Base-by-base conservation (phyloP, 2,329 filamentous ascomycete genomes). In the Arachnopeziza araneosa region DNA sequence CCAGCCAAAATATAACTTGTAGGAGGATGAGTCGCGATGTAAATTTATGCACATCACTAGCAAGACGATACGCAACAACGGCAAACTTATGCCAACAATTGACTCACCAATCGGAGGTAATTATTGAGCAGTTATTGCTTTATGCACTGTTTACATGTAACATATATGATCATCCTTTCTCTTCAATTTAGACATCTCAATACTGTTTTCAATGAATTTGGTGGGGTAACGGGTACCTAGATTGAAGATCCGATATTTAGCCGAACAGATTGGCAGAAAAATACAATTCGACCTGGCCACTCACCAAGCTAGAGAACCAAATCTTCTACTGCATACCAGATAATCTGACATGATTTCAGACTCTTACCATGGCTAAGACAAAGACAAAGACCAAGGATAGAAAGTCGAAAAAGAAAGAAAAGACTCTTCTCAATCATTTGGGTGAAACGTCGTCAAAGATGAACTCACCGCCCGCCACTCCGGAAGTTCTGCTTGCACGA, bases 301-400 rank as follows among this genome's bases (percentile, higher is more conserved):
- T 19, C 32, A 22, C 26, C 56, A 49, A n/a, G 12, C 30, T 50
- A 30, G 9, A 30, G 26, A 5, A 30, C 26, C 26, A 30, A 30
- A 30, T 30, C 26, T 30, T 30, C 26, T 30, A 30, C 26, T 19
- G 23, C 30, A 44, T 36, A 30, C 12, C 32, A 44, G 22, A 19
- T 32, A 14, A 14, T 24, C 7, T 24, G 49, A 32, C 9, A 44
- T 44, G 36, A 51, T 52, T 21, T 24, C 54, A 4, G n/a, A 22
- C 12, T 53, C 44, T 52, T 32, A 65, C 55, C 59, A 73, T 73
- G 71, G 71, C 71, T 36, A 73, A 73, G 64, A 71, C 68, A 12
- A 73, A 73, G 64, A 71, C 68, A 14, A 72, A 72, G 58, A 70
- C 71, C 22, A 67, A 58, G 12, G 66, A 69, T 21, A 71, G 68